These are phyloP conservation scores for Metarhizium brunneum DNA, from an alignment of 2,329 filamentous ascomycete species.

Conservation along the genomic window DNA sequence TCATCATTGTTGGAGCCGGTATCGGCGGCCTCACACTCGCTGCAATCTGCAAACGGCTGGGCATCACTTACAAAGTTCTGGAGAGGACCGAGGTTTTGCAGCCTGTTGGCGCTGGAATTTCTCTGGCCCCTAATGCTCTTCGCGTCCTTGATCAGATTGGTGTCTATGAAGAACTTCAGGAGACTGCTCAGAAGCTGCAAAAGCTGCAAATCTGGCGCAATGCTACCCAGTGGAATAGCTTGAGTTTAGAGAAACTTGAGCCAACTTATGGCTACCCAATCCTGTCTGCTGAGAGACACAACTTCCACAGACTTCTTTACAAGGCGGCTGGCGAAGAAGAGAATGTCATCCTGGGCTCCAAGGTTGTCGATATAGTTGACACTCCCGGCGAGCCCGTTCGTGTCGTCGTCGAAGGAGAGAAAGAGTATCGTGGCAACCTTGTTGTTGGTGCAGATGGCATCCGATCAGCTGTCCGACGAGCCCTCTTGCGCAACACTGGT, in stretches of 20 bases:
- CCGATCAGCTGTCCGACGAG: constrained; percentile 8
- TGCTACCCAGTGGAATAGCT: constrained; percentile 7
- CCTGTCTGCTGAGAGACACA: constrained; percentile 9
- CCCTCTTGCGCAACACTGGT: constrained; percentile 4
- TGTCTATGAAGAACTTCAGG: constrained; percentile 6
- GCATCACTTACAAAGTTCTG: constrained; percentile 10
- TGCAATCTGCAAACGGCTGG: constrained; percentile 9
- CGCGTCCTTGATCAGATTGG: constrained; percentile 11
- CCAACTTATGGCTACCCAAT: constrained; percentile 8
- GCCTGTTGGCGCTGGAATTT: constrained; percentile 12
- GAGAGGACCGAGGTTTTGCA: constrained; percentile 7
- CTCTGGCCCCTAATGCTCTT: constrained; percentile 11
- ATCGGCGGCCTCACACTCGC: constrained; percentile 13
- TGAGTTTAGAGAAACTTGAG: constrained; percentile 5
- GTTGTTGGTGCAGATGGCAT: constrained; percentile 12
- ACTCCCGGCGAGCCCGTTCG: constrained; percentile 5
- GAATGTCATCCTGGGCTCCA: constrained; percentile 4
- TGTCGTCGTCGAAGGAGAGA: constrained; percentile 6
- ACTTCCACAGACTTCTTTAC: constrained; percentile 9
- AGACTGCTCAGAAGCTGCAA: constrained; percentile 7
- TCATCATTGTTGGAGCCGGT: constrained; percentile 15
- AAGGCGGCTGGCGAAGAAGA: constrained; percentile 7
- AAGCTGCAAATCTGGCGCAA: constrained; percentile 10
- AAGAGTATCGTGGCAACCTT: constrained; percentile 5
- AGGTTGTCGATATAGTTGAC: constrained; percentile 9